Base-by-base conservation (phyloP, 768 basidiomycete species). In the Podaxis pistillaris region DNA sequence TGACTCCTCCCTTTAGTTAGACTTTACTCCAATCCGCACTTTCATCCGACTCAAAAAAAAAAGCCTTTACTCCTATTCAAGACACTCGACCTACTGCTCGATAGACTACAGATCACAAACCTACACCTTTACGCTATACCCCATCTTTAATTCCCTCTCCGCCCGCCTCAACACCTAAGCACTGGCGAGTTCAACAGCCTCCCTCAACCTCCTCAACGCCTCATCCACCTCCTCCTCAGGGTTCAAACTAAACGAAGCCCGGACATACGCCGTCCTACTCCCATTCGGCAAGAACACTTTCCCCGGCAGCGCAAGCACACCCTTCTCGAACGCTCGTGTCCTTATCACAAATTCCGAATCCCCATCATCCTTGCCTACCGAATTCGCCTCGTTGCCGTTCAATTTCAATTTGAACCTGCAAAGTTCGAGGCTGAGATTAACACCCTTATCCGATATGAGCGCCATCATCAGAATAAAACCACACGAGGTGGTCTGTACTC, bases 221-320 rank as follows among this genome's bases (percentile, higher is more conserved):
- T 88, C 84, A 52, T 93, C 86, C 2, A 92, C 87, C 46, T 94
- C 84, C 37, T 85, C 83, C 60, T 83, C 83, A 0, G 78, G 76
- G 19, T 85, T 76, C 62, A 91, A 71, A 70, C 91, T 92, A 75
- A 96, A 97, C 41, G 91, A 81, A 17, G 92, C 91, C 47, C 95
- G 83, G 30, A 96, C 90, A 70, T 89, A 92, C 24, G 86, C 79
- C 6, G 89, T 88, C 70, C 81, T 85, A 44, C 82, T 75, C 12
- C 86, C 87, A 63, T 82, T 86, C 15, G 94, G 93, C 60, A 89
- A 78, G 77, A 95, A 96, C 19, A 86, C 86, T 1, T 83, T 87
- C 15, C 95, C 95, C 0, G 95, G 95, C 11, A 97, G 82, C 17
- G 91, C 94, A n/a, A 97, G 84, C 7, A 97, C 91, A 19, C 94